Conservation (phyloP, 2,329 filamentous ascomycete species). For the Colletotrichum filicis region DNA sequence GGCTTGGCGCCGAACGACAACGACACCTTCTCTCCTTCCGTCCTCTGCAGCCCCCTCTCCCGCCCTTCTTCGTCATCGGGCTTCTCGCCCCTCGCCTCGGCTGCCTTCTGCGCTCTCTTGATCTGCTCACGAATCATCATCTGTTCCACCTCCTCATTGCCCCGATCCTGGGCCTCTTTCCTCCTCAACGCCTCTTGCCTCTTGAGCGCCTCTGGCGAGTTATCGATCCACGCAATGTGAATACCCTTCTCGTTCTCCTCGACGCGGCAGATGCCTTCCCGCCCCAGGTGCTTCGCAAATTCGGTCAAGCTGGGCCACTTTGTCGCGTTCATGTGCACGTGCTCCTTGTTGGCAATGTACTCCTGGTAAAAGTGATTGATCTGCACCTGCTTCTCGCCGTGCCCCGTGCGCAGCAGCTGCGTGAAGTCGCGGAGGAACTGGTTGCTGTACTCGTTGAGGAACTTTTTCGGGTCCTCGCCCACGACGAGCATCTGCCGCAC, state of each 20-base stretch:
- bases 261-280: conserved; percentile 88
- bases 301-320: conserved; percentile 90
- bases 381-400: conserved; percentile 90
- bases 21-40: conserved; percentile 81
- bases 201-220: conserved; percentile 84
- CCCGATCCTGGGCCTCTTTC: conserved; percentile 88
- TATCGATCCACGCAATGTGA: conserved; percentile 91
- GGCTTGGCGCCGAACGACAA: conserved; percentile 70
- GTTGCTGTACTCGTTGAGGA: conserved; percentile 83
- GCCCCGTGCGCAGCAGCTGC: conserved; percentile 79
- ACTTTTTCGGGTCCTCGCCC: conserved; percentile 86
- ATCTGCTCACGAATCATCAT: conserved; percentile 87
- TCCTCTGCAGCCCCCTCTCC: conserved; percentile 64
- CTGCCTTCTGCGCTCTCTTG: conserved; percentile 74
- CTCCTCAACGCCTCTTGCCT: conserved; percentile 83
- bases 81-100: conserved; percentile 55
- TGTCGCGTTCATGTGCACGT: conserved; percentile 94
- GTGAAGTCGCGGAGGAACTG: conserved; percentile 87
- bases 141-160: conserved; percentile 91
- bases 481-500: conserved; percentile 90
- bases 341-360: conserved; percentile 88
- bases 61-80: conserved; percentile 52
- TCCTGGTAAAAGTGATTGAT: conserved; percentile 96
- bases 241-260: conserved; percentile 90
- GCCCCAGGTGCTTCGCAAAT: conserved; percentile 86